Conservation (phyloP, 2,329 filamentous ascomycete species). For the Thelonectria olida region DNA sequence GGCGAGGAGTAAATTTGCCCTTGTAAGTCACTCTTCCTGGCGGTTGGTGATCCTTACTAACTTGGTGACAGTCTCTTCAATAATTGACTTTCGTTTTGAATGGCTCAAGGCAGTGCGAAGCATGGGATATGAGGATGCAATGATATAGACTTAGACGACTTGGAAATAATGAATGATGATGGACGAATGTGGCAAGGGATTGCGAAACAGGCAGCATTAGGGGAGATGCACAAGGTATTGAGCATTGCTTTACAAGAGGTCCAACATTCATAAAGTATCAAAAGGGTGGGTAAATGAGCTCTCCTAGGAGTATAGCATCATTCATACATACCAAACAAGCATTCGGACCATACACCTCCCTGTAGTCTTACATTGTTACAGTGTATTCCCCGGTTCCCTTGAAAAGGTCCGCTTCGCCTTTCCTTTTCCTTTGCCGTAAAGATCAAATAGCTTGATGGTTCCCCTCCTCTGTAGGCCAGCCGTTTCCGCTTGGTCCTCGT, state of each 20-base stretch:
- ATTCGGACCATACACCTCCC: background rate
- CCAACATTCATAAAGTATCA: background rate
- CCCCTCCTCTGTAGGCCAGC: background rate
- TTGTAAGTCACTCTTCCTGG: slow-evolving; percentile 53
- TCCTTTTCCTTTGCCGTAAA: slow-evolving; percentile 14
- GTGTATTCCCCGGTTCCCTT: background rate
- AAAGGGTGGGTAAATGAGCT: background rate
- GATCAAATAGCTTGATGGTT: slow-evolving; percentile 6
- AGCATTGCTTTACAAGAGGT: no score
- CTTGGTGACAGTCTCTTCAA: slow-evolving; percentile 31
- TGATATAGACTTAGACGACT: background rate
- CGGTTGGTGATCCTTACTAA: background rate
- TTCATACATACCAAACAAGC: background rate
- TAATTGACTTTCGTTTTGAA: background rate
- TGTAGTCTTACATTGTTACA: background rate
- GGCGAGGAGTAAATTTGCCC: slow-evolving; percentile 79
- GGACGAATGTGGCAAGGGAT: background rate
- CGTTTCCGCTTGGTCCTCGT: background rate
- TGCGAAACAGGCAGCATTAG: no score
- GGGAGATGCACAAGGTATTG: no score
- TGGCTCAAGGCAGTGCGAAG: background rate
- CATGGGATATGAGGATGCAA: background rate
- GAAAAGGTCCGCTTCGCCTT: slow-evolving; percentile 4
- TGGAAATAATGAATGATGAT: background rate
- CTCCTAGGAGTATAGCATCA: background rate